These are phyloP conservation scores for Teunomyces pallodes DNA, from an alignment of 805 yeast species.

Conservation along the genomic window DNA sequence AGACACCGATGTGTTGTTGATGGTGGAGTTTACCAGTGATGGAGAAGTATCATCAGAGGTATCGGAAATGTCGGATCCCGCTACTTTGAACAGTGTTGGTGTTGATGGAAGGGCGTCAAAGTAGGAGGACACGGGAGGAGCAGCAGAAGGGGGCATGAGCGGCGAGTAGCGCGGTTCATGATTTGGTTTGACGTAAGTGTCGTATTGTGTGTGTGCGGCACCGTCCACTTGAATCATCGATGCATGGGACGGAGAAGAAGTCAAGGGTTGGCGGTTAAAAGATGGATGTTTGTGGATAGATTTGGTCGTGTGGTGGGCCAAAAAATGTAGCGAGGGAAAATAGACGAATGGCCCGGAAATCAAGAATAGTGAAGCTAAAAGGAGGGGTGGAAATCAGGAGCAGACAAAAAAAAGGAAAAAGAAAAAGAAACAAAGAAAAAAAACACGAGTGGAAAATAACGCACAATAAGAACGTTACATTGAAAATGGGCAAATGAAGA, in stretches of 20 bases:
- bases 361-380: neutral
- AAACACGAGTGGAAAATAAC: too few relatives aligned
- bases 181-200: neutral
- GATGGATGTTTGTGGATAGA: conserved; percentile 1
- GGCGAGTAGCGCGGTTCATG: neutral
- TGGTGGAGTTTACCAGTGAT: conserved; percentile 15
- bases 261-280: neutral
- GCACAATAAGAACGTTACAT: too few relatives aligned
- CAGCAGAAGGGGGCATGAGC: neutral
- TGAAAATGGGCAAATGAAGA: too few relatives aligned
- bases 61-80: conserved; percentile 23
- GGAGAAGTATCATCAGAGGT: conserved; percentile 26
- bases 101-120: conserved; percentile 19
- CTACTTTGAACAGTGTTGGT: conserved; percentile 24
- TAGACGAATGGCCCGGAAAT: neutral
- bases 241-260: conserved; percentile 2
- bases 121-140: neutral
- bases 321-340: neutral
- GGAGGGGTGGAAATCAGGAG: too few relatives aligned
- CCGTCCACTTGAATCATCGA: conserved; percentile 5
- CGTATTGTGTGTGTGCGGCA: conserved; percentile 2
- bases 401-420: too few relatives aligned
- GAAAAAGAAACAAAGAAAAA: too few relatives aligned
- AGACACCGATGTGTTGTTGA: neutral
- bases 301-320: neutral